Evolutionary conservation across 169 alveolate genomes (phyloP).

Genomic region (Eimeria maxima): DNA sequence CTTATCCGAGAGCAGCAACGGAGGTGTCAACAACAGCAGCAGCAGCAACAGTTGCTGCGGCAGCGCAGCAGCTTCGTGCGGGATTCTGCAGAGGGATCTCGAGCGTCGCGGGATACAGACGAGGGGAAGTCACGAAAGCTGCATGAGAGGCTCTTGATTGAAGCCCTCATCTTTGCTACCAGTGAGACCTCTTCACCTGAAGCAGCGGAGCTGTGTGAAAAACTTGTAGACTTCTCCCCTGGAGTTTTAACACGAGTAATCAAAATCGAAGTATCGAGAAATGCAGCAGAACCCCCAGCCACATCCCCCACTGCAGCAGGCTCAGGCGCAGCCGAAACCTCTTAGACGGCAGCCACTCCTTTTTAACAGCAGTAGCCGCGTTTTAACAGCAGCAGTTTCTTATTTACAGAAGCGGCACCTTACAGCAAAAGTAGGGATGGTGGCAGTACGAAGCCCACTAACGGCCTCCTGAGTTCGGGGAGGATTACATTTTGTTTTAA

Average conservation of each 20-base stretch:
- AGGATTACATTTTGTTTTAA: too few relatives aligned
- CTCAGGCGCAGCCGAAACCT: constrained; percentile 23
- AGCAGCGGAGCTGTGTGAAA: constrained; percentile 2
- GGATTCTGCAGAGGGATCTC: neutral
- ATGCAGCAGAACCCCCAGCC: neutral
- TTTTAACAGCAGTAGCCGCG: constrained; percentile 26
- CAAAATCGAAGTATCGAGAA: constrained; percentile 28
- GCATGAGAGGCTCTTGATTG: neutral
- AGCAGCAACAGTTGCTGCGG: constrained; percentile 63
- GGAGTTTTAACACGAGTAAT: constrained; percentile 21
- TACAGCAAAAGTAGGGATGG: neutral
- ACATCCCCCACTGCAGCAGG: constrained; percentile 38
- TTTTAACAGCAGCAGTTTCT: neutral
- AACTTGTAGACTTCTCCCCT: constrained; percentile 15
- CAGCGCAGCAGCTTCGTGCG: constrained; percentile 18
- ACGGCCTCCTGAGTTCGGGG: too few relatives aligned
- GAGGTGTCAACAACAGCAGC: constrained; percentile 45
- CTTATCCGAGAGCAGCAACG: constrained; percentile 61
- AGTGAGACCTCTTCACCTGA: neutral
- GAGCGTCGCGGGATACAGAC: neutral
- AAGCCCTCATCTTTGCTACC: constrained; percentile 25
- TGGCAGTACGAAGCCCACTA: too few relatives aligned
- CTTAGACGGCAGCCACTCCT: neutral
- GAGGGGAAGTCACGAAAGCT: neutral
- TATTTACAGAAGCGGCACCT: neutral